Percentiles rank a stretch among this genome's conserved stretches.
phyloP scores from a whole-genome alignment of 768 basidiomycete species.

The Boletus insuetus region DNA sequence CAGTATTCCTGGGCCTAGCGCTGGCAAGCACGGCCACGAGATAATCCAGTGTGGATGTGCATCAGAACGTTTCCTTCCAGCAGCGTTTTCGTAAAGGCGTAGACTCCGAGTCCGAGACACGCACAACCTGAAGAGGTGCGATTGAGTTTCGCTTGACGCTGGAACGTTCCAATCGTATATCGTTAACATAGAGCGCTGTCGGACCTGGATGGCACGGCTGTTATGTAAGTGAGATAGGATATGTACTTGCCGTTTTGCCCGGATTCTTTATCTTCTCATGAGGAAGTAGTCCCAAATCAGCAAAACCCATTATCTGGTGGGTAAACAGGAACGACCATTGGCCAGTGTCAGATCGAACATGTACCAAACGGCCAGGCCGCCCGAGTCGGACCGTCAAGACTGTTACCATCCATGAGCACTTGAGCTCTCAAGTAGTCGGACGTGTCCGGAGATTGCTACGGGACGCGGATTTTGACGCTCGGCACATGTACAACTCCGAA shows the following conservation, averaged over 20 bases:
- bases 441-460: too few relatives aligned
- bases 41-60: too few relatives aligned
- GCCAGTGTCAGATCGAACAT: background rate
- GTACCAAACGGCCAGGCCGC: background rate
- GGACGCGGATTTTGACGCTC: too few relatives aligned
- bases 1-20: too few relatives aligned
- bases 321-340: background rate
- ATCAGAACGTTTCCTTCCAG: background rate
- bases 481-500: too few relatives aligned
- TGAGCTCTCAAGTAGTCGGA: too few relatives aligned
- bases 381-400: too few relatives aligned
- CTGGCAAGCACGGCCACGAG: too few relatives aligned
- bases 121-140: background rate
- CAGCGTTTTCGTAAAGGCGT: too few relatives aligned
- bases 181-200: background rate
- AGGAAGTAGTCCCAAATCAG: background rate
- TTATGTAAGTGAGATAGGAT: background rate
- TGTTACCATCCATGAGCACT: too few relatives aligned
- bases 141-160: background rate
- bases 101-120: background rate
- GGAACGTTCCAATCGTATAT: background rate
- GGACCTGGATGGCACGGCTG: background rate
- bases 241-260: too few relatives aligned
- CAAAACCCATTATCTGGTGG: background rate
- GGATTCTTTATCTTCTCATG: too few relatives aligned